These are phyloP conservation scores for Plenodomus tracheiphilus DNA, from an alignment of 2,329 filamentous ascomycete species.

Conservation along the genomic window DNA sequence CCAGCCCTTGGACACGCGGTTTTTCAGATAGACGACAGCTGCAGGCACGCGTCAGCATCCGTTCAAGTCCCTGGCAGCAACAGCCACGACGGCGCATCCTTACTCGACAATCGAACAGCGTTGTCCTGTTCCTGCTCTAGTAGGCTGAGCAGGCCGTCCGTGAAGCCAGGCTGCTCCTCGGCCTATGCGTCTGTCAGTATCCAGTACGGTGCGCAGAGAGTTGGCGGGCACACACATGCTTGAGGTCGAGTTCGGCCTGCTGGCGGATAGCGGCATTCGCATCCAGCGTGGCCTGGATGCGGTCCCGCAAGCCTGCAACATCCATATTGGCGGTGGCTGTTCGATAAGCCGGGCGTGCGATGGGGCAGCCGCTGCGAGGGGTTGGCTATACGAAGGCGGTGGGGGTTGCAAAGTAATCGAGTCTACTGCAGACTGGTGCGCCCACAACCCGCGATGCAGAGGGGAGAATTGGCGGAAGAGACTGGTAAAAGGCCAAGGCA, in stretches of 20 bases:
- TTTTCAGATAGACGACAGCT: slow-evolving; percentile 98
- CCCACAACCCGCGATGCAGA: neutral
- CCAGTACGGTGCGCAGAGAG: slow-evolving; percentile 10
- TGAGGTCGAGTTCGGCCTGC: slow-evolving; percentile 78
- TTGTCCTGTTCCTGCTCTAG: slow-evolving; percentile 85
- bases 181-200: slow-evolving; percentile 61
- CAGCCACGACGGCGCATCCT: slow-evolving; percentile 25
- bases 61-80: neutral
- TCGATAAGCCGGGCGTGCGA: neutral
- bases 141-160: slow-evolving; percentile 87
- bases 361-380: neutral
- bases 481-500: slow-evolving; percentile 12
- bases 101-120: slow-evolving; percentile 86
- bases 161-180: slow-evolving; percentile 87
- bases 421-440: neutral
- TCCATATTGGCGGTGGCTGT: slow-evolving; percentile 62
- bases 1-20: slow-evolving; percentile 94
- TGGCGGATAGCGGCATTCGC: slow-evolving; percentile 74
- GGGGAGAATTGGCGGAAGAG: slow-evolving; percentile 12
- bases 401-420: neutral
- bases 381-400: neutral
- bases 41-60: slow-evolving; percentile 35
- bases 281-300: slow-evolving; percentile 76
- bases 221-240: slow-evolving; percentile 64
- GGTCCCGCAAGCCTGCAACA: slow-evolving; percentile 71